A percentile compares a stretch with the other conserved stretches of the same genome.
phyloP scores from a whole-genome alignment of 768 basidiomycete genomes.

The Agaricus blazei region DNA sequence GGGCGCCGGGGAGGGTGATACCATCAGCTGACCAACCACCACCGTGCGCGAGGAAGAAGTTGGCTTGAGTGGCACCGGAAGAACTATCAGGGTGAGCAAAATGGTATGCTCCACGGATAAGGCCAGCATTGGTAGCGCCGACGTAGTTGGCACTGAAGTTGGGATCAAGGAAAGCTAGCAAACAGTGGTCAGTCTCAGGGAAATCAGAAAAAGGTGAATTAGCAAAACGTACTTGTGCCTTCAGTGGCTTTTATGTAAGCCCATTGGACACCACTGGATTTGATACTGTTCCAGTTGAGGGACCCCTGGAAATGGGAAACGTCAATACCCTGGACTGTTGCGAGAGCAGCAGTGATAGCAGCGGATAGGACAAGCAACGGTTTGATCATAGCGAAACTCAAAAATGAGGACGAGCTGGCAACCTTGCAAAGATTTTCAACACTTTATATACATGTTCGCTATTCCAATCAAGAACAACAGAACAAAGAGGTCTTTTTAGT shows the following conservation, averaged over 20 bases:
- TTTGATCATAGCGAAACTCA: not conserved
- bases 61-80: conserved; percentile 56
- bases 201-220: not conserved
- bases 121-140: conserved; percentile 48
- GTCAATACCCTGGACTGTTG: conserved; percentile 42
- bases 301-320: conserved; percentile 45
- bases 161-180: conserved; percentile 34
- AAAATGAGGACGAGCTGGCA: too few species aligned
- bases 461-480: too few species aligned
- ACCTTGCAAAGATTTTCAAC: too few species aligned
- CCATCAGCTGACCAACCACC: conserved; percentile 54
- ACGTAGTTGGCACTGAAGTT: conserved; percentile 37
- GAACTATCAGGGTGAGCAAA: conserved; percentile 52
- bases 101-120: conserved; percentile 59
- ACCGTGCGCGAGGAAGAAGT: conserved; percentile 53
- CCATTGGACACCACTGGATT: conserved; percentile 46
- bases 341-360: not conserved
- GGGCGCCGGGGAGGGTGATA: conserved; percentile 56
- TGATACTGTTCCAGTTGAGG: conserved; percentile 49
- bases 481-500: too few species aligned
- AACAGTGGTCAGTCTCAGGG: not conserved
- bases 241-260: conserved; percentile 69
- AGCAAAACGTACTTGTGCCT: conserved; percentile 37
- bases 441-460: too few species aligned
- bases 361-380: not conserved